Conservation (phyloP, 257 asterid genomes). For the Osmanthus fragrans region DNA sequence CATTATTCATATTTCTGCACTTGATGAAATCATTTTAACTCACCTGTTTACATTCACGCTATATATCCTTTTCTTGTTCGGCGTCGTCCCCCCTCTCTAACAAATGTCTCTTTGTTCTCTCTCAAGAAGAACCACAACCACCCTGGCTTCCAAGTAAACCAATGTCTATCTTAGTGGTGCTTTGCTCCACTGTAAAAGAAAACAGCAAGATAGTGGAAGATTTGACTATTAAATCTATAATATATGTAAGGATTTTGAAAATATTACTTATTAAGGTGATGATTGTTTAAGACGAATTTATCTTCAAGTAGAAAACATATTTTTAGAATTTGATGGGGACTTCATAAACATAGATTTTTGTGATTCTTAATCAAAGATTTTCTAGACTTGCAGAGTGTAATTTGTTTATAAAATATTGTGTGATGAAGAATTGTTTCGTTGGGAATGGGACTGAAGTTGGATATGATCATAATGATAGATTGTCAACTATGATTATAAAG, state of each 20-base stretch:
- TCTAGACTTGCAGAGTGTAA: not conserved
- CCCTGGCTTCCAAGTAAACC: not conserved
- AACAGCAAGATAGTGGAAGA: not conserved
- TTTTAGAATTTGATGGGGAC: not conserved
- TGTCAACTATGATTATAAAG: not conserved
- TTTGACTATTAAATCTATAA: not conserved
- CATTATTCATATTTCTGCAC: not conserved
- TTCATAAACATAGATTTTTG: not conserved
- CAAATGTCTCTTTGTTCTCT: not conserved
- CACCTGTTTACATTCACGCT: not conserved
- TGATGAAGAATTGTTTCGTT: not conserved
- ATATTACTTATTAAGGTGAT: not conserved
- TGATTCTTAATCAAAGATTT: not conserved
- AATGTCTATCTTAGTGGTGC: not conserved
- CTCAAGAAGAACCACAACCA: not conserved
- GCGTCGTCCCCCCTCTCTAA: not conserved
- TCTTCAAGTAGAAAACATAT: not conserved
- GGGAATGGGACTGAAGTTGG: not conserved
- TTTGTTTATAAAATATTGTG: not conserved
- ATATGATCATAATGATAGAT: not conserved
- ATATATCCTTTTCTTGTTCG: not conserved
- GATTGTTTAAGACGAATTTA: not conserved
- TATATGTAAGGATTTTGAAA: not conserved
- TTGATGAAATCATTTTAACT: not conserved
- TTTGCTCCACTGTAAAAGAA: not conserved